A percentile compares a stretch with the other conserved stretches of the same genome.
Evolutionary conservation across 2,329 filamentous ascomycete species (phyloP).

Genomic region (Alternaria incomplexa): DNA sequence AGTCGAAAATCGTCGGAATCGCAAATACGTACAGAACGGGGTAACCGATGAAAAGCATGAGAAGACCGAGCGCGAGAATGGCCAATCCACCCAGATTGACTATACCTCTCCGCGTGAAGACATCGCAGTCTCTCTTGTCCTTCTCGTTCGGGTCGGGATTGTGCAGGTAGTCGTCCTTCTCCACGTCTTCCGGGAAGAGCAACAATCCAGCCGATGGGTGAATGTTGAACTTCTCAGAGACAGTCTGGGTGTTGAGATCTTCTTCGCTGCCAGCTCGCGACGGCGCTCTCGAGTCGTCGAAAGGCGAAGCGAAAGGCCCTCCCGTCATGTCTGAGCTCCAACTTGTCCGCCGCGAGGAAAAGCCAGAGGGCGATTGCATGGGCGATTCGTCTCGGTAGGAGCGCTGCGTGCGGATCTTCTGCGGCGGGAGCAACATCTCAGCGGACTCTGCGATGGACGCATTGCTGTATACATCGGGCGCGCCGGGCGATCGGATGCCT

Average conservation of each 20-base stretch:
- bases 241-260: constrained; percentile 73
- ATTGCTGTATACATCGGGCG: constrained; percentile 44
- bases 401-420: constrained; percentile 55
- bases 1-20: background rate
- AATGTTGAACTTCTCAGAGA: constrained; percentile 76
- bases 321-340: constrained; percentile 67
- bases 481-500: constrained; percentile 32
- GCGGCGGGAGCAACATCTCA: constrained; percentile 59
- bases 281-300: constrained; percentile 65
- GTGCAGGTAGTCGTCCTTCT: constrained; percentile 75
- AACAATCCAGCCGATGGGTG: constrained; percentile 70
- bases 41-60: constrained; percentile 72
- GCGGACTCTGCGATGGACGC: constrained; percentile 51
- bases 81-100: constrained; percentile 69
- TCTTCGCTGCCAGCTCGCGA: constrained; percentile 69
- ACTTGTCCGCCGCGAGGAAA: constrained; percentile 68
- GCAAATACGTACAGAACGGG: constrained; percentile 67
- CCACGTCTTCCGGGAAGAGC: constrained; percentile 73
- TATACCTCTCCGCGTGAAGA: constrained; percentile 69
- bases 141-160: constrained; percentile 72
- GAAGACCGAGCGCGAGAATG: constrained; percentile 65
- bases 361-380: constrained; percentile 58
- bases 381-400: constrained; percentile 60
- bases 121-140: constrained; percentile 65
- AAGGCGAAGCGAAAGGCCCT: constrained; percentile 60